Evolutionary conservation across 192 early-diverging fungal genomes (phyloP).

Genomic region (Gamsiella multidivaricata): DNA sequence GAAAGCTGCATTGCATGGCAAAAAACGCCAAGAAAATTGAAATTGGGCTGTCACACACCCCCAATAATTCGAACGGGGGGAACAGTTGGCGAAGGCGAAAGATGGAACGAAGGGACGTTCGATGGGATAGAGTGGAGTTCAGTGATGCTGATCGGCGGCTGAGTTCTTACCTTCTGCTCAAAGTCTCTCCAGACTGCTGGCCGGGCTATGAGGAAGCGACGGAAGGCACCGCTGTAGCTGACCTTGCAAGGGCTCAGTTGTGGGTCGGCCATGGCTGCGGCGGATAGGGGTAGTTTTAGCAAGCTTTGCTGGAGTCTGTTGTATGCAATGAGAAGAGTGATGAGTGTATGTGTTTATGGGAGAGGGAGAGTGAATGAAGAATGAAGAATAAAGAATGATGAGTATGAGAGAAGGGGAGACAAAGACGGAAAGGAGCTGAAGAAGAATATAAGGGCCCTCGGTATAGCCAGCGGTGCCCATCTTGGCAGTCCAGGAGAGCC

Average conservation of each 20-base stretch:
- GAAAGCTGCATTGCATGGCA: not conserved
- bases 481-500: too few relatives aligned
- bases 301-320: not conserved
- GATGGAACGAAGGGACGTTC: not conserved
- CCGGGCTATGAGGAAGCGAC: slow-evolving; percentile 32
- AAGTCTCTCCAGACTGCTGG: slow-evolving; percentile 36
- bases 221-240: slow-evolving; percentile 33
- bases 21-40: slow-evolving; percentile 8
- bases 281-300: not conserved
- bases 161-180: slow-evolving; percentile 41
- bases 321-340: not conserved
- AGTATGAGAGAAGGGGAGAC: not conserved
- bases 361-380: too few relatives aligned
- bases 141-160: not conserved
- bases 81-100: too few relatives aligned
- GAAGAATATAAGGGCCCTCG: too few relatives aligned
- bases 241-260: slow-evolving; percentile 43
- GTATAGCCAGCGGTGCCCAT: too few relatives aligned
- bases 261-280: slow-evolving; percentile 21
- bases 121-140: too few relatives aligned
- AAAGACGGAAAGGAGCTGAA: not conserved
- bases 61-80: too few relatives aligned
- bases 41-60: too few relatives aligned
- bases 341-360: not conserved
- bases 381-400: not conserved